These are phyloP conservation scores for Talaromyces sp. DNA, from an alignment of 2,329 filamentous ascomycete genomes.

Conservation along the genomic window DNA sequence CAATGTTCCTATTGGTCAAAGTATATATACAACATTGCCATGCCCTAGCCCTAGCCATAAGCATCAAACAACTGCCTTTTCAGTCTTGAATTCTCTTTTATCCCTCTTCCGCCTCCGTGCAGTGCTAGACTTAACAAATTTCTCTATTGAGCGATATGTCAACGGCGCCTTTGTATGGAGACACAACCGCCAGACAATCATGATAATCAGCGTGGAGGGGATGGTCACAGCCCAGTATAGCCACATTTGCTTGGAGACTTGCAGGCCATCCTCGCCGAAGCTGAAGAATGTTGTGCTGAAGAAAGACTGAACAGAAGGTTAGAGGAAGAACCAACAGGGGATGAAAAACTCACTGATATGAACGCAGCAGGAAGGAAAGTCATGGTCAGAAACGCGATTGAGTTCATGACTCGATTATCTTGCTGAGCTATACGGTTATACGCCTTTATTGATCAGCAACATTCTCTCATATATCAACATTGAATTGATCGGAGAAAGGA, in stretches of 20 bases:
- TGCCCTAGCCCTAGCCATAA: neutral
- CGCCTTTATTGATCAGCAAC: neutral
- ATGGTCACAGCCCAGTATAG: slow-evolving; percentile 13
- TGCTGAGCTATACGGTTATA: slow-evolving; percentile 14
- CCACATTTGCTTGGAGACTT: slow-evolving; percentile 13
- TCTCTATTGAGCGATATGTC: neutral
- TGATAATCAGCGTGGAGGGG: slow-evolving; percentile 9
- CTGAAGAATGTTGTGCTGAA: slow-evolving; percentile 16
- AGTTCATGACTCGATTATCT: slow-evolving; percentile 13
- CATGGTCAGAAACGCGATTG: slow-evolving; percentile 15
- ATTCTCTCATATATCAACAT: neutral
- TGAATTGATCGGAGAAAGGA: neutral
- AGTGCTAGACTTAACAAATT: neutral
- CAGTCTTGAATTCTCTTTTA: too few relatives aligned
- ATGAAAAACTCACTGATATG: slow-evolving; percentile 10
- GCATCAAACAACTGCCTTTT: neutral
- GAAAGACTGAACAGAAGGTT: slow-evolving; percentile 1
- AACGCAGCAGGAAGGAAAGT: slow-evolving; percentile 14
- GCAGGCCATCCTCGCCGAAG: slow-evolving; percentile 10
- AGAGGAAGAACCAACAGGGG: neutral
- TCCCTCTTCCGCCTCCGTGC: neutral
- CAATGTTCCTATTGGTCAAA: neutral
- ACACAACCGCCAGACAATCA: slow-evolving; percentile 7
- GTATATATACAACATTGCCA: neutral
- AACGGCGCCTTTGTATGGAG: slow-evolving; percentile 8